Evolutionary conservation across 1,139 yeast species (phyloP).

Genomic region (Cylindricascospora bacillispora): DNA sequence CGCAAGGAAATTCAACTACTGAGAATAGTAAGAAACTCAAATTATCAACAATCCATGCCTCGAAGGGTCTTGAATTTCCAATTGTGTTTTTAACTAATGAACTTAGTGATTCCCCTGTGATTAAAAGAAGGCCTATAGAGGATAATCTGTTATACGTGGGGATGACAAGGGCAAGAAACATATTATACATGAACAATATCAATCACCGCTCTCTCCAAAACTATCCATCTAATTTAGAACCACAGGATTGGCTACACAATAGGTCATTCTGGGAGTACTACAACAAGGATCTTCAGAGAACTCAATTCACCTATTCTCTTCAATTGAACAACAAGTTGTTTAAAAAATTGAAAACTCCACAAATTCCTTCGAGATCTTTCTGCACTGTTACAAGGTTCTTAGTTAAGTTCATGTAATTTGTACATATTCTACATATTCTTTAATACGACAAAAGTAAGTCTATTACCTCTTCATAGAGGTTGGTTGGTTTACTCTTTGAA

Average conservation of each 20-base stretch:
- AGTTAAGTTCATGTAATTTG: too few species aligned
- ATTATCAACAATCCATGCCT: slow-evolving; percentile 54
- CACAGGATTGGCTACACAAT: not conserved
- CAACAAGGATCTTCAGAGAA: slow-evolving; percentile 15
- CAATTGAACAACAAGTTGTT: not conserved
- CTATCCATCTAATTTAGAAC: too few species aligned
- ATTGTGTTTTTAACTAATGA: slow-evolving; percentile 43
- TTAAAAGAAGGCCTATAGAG: slow-evolving; percentile 17
- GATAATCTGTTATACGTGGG: slow-evolving; percentile 46
- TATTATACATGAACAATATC: slow-evolving; percentile 34
- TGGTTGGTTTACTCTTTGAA: too few species aligned
- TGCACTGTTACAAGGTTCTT: too few species aligned
- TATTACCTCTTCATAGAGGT: too few species aligned
- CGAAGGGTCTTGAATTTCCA: slow-evolving; percentile 64
- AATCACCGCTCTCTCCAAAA: too few species aligned
- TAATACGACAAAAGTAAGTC: too few species aligned
- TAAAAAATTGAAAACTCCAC: too few species aligned
- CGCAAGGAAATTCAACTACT: slow-evolving; percentile 8
- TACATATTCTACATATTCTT: too few species aligned
- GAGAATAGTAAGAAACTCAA: slow-evolving; percentile 26
- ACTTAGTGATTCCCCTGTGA: slow-evolving; percentile 9
- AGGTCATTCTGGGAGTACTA: slow-evolving; percentile 21
- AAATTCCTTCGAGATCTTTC: too few species aligned
- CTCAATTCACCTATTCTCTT: not conserved
- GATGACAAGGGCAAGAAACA: slow-evolving; percentile 45